A percentile compares a stretch with the other conserved stretches of the same genome.
Conservation (phyloP, 495 filamentous ascomycete species). For the Elasticomyces elasticus region DNA sequence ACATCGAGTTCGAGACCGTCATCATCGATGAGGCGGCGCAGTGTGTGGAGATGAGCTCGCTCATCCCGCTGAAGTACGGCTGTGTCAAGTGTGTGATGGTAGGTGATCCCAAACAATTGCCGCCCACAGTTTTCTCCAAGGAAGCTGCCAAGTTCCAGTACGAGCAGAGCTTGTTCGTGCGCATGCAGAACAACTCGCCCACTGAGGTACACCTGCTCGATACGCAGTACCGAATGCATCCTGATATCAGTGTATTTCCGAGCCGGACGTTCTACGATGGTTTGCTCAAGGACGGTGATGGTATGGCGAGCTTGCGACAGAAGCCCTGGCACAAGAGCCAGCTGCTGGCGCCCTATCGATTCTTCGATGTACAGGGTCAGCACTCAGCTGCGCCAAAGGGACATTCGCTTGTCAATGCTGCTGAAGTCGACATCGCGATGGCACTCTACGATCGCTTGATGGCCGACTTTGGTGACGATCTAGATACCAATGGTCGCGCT, state of each 20-base stretch:
- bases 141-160: constrained; percentile 89
- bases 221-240: constrained; percentile 98
- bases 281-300: constrained; percentile 67
- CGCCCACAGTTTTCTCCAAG: constrained; percentile 88
- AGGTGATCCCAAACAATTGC: constrained; percentile 93
- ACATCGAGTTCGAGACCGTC: constrained; percentile 95
- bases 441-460: constrained; percentile 68
- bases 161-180: constrained; percentile 94
- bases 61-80: constrained; percentile 95
- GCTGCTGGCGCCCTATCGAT: constrained; percentile 85
- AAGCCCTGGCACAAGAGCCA: constrained; percentile 76
- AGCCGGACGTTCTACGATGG: constrained; percentile 87
- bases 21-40: constrained; percentile 97
- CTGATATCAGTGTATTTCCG: constrained; percentile 82
- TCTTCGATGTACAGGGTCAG: constrained; percentile 89
- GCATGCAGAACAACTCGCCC: constrained; percentile 89
- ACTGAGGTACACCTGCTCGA: constrained; percentile 88
- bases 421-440: constrained; percentile 76
- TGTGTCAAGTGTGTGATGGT: constrained; percentile 95
- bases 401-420: constrained; percentile 81
- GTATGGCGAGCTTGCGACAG: constrained; percentile 65
- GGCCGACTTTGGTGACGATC: constrained; percentile 52
- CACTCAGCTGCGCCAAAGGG: constrained; percentile 67
- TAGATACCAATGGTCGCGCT: constrained; percentile 59
- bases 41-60: constrained; percentile 90